Conservation (phyloP, 1,284 basidiomycete species). For the Rugosomyces carneus region DNA sequence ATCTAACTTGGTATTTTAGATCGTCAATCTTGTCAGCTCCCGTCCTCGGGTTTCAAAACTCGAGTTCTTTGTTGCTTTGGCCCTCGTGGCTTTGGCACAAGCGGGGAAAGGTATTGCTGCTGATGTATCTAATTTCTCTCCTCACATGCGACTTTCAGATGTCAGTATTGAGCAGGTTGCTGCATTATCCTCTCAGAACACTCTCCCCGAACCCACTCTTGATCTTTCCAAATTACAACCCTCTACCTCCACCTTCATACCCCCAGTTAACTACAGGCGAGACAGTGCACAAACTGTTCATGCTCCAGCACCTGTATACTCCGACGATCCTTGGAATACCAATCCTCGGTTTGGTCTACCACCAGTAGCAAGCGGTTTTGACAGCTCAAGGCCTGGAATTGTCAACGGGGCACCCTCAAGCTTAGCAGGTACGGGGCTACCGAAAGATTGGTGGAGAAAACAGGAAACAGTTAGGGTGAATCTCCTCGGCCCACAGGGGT, state of each 20-base stretch:
- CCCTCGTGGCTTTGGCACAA: constrained; percentile 83
- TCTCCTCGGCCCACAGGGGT: constrained; percentile 80
- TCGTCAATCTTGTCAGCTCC: constrained; percentile 77
- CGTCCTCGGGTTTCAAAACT: constrained; percentile 72
- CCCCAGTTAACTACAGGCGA: constrained; percentile 35
- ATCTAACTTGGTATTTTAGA: constrained; percentile 36
- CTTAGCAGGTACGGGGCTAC: constrained; percentile 65
- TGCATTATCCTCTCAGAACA: constrained; percentile 61
- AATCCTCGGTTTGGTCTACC: constrained; percentile 26
- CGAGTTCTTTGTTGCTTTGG: constrained; percentile 86
- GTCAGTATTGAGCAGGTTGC: constrained; percentile 80
- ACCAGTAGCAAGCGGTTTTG: constrained; percentile 21
- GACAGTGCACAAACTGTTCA: constrained; percentile 32
- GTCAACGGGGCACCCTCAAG: constrained; percentile 49
- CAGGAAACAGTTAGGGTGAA: constrained; percentile 68
- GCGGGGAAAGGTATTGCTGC: constrained; percentile 56
- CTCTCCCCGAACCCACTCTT: constrained; percentile 62
- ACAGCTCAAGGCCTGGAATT: constrained; percentile 26
- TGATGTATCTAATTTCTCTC: constrained; percentile 9
- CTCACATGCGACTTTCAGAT: constrained; percentile 37
- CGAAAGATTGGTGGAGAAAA: constrained; percentile 79
- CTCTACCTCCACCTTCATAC: constrained; percentile 42
- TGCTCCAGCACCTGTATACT: constrained; percentile 41
- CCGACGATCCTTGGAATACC: constrained; percentile 72
- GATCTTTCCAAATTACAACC: constrained; percentile 54